Conservation (phyloP, 352 stramenopile species). For the Halophytophthora polymorphica region DNA sequence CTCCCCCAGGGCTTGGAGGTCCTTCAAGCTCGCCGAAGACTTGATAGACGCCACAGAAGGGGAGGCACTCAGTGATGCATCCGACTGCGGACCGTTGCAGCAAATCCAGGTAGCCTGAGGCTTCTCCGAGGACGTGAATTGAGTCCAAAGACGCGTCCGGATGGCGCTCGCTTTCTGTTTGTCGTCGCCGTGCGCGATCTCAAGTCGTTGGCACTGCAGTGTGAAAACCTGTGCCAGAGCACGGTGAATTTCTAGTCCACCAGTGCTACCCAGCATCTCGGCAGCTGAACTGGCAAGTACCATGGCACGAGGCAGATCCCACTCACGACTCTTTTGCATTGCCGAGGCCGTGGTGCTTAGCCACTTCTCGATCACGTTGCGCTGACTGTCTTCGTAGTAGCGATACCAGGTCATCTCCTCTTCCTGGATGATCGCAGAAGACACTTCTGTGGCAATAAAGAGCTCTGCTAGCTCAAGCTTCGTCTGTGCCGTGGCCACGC, state of each 20-base stretch:
- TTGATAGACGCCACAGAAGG: conserved; percentile 12
- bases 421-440: conserved; percentile 24
- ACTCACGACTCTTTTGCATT: conserved; percentile 7
- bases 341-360: conserved; percentile 40
- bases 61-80: conserved; percentile 10
- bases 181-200: conserved; percentile 34
- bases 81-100: conserved; percentile 19
- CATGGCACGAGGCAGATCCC: conserved; percentile 30
- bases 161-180: conserved; percentile 18
- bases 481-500: conserved; percentile 25
- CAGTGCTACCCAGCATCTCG: conserved; percentile 6
- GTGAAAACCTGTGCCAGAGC: conserved; percentile 24
- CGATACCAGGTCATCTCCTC: conserved; percentile 71
- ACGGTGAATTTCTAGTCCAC: conserved; percentile 15
- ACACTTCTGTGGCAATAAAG: conserved; percentile 34
- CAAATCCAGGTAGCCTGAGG: conserved; percentile 54
- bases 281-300: conserved; percentile 23
- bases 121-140: conserved; percentile 31
- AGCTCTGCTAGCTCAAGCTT: conserved; percentile 38
- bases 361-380: conserved; percentile 70
- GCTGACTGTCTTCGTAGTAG: conserved; percentile 41
- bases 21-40: conserved; percentile 4
- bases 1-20: conserved; percentile 7
- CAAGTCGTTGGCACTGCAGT: conserved; percentile 42
- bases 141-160: conserved; percentile 40